Evolutionary conservation across 495 filamentous ascomycete genomes (phyloP).

Genomic region (Aspergillus cavernicola): DNA sequence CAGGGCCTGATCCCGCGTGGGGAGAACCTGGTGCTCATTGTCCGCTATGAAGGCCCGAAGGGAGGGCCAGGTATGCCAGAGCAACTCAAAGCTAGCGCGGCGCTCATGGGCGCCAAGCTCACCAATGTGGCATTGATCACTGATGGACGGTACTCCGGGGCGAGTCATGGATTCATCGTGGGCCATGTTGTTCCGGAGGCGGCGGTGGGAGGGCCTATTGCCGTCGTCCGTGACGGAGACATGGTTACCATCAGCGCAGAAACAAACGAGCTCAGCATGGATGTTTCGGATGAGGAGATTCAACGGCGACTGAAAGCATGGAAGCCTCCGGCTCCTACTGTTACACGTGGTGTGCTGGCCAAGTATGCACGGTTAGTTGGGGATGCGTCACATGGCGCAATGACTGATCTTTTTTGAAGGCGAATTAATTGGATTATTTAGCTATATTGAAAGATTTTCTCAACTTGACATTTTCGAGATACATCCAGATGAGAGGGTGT

Average conservation of each 20-base stretch:
- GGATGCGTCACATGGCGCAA: slow-evolving; percentile 68
- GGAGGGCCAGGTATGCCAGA: slow-evolving; percentile 99
- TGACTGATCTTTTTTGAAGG: slow-evolving; percentile 48
- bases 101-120: slow-evolving; percentile 88
- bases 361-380: slow-evolving; percentile 81
- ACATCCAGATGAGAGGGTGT: no score
- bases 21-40: slow-evolving; percentile 86
- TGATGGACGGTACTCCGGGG: slow-evolving; percentile 88
- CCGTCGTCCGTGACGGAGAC: slow-evolving; percentile 76
- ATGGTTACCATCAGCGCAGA: slow-evolving; percentile 82
- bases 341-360: slow-evolving; percentile 82
- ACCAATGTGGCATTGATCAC: slow-evolving; percentile 90
- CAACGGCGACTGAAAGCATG: slow-evolving; percentile 61
- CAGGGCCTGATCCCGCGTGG: slow-evolving; percentile 66
- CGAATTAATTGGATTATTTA: not conserved
- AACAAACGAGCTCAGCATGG: slow-evolving; percentile 69
- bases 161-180: slow-evolving; percentile 93
- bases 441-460: not conserved
- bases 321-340: slow-evolving; percentile 66
- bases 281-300: slow-evolving; percentile 74
- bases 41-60: slow-evolving; percentile 93
- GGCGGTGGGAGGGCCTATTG: slow-evolving; percentile 76
- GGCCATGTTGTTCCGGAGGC: slow-evolving; percentile 94
- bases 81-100: slow-evolving; percentile 82
- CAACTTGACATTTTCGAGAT: no score